A percentile compares a stretch with the other conserved stretches of the same genome.
Evolutionary conservation across 2,329 filamentous ascomycete genomes (phyloP).

Genomic region (Talaromyces sp.): DNA sequence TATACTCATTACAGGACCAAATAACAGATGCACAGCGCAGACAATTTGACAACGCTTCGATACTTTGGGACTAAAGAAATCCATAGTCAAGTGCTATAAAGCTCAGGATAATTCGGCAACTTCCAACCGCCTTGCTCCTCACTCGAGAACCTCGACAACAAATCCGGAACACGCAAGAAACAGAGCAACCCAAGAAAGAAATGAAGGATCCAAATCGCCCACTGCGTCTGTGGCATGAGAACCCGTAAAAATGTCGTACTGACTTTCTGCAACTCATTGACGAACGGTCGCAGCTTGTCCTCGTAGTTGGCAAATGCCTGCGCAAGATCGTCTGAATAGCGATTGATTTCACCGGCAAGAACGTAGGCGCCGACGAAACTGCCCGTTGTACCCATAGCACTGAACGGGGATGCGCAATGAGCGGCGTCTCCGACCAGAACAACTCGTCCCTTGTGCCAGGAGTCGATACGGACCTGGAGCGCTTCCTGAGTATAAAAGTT

Average conservation of each 20-base stretch:
- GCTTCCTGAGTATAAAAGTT: conserved; percentile 46
- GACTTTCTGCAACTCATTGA: conserved; percentile 3
- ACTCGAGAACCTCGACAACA: conserved; percentile 20
- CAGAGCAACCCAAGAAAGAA: conserved; percentile 17
- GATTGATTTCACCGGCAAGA: conserved; percentile 50
- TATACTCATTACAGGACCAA: too few species aligned
- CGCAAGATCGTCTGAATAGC: conserved; percentile 23
- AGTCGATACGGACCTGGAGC: conserved; percentile 33
- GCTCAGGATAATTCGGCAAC: conserved; percentile 24
- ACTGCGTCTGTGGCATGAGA: not conserved
- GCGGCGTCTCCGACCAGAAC: conserved; percentile 43
- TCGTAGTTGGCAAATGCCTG: conserved; percentile 18
- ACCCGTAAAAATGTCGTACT: not conserved
- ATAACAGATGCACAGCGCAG: too few species aligned
- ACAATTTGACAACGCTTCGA: too few species aligned
- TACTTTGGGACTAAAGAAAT: too few species aligned
- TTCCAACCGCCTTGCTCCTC: conserved; percentile 24
- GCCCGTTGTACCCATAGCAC: conserved; percentile 35
- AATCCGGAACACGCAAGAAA: conserved; percentile 19
- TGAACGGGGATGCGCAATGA: conserved; percentile 34
- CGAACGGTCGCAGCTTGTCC: not conserved
- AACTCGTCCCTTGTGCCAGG: conserved; percentile 32
- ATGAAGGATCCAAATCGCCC: conserved; percentile 20
- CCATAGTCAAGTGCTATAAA: not conserved
- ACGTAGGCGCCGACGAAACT: conserved; percentile 49